Conservation (phyloP, 768 basidiomycete genomes). For the Lactarius vividus region DNA sequence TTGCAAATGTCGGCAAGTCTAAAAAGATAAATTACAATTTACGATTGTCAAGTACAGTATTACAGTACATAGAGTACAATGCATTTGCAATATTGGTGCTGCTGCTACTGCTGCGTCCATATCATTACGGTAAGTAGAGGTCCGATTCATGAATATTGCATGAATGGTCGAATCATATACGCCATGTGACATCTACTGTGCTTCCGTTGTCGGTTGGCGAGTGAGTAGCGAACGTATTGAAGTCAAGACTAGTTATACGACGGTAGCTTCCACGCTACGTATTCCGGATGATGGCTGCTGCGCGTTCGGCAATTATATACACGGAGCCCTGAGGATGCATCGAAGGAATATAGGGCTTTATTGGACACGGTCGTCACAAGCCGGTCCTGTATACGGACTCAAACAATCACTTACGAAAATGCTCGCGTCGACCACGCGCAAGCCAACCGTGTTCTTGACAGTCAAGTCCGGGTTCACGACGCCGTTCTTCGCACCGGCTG, state of each 20-base stretch:
- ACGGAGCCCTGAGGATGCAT: slow-evolving; percentile 15
- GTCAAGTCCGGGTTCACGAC: slow-evolving; percentile 25
- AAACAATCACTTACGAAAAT: slow-evolving; percentile 12
- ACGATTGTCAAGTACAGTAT: no score
- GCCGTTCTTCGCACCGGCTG: slow-evolving; percentile 7
- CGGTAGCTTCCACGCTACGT: background rate
- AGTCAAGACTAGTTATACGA: no score
- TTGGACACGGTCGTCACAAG: no score
- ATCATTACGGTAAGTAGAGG: no score
- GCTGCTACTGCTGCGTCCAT: no score
- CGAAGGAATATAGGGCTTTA: slow-evolving; percentile 4
- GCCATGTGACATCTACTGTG: no score
- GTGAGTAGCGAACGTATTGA: no score
- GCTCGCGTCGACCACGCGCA: slow-evolving; percentile 21
- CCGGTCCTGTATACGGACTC: background rate
- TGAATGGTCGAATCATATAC: no score
- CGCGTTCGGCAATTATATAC: slow-evolving; percentile 12
- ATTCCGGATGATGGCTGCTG: slow-evolving; percentile 2
- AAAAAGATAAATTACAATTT: background rate
- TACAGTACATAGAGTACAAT: no score
- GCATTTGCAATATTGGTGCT: no score
- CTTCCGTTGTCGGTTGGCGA: no score
- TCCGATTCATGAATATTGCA: no score
- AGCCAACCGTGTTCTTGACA: slow-evolving; percentile 15
- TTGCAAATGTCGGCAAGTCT: slow-evolving; percentile 27